Conservation (phyloP, 805 yeast genomes). For the Scheffersomyces coipomensis region DNA sequence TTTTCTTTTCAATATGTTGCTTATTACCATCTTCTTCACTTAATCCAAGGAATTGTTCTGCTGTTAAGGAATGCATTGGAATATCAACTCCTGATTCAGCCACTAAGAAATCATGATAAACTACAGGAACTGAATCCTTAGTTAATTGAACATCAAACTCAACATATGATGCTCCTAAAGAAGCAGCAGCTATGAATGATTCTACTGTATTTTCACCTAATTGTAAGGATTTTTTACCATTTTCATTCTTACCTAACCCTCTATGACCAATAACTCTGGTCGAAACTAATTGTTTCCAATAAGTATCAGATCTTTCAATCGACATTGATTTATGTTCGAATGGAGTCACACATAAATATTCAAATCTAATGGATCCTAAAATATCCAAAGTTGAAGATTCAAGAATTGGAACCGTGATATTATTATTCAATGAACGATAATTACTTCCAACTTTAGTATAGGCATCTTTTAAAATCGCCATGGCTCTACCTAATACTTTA, state of each 20-base stretch:
- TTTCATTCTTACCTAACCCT: constrained; percentile 86
- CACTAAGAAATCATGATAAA: constrained; percentile 90
- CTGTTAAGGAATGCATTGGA: constrained; percentile 90
- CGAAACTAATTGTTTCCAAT: constrained; percentile 87
- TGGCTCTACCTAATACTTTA: constrained; percentile 73
- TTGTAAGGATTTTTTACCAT: constrained; percentile 73
- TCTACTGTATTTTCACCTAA: constrained; percentile 95
- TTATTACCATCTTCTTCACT: constrained; percentile 21
- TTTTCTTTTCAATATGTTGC: constrained; percentile 14
- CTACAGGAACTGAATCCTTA: constrained; percentile 86
- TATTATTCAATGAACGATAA: constrained; percentile 63
- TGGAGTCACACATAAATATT: constrained; percentile 67
- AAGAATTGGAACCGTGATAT: constrained; percentile 71
- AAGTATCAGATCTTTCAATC: constrained; percentile 67
- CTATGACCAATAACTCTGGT: constrained; percentile 95
- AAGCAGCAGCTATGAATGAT: constrained; percentile 93
- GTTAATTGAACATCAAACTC: constrained; percentile 97
- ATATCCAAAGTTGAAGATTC: constrained; percentile 70
- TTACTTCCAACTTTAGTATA: constrained; percentile 67
- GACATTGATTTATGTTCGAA: constrained; percentile 70
- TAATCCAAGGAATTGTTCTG: constrained; percentile 78
- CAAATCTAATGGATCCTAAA: constrained; percentile 76
- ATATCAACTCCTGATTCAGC: constrained; percentile 95
- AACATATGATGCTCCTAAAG: constrained; percentile 92
- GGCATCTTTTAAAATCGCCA: constrained; percentile 63